Evolutionary conservation across 768 basidiomycete species (phyloP), one percentile per base, ranked within the genome.

Genomic region (Lactifluus subvellereus): DNA sequence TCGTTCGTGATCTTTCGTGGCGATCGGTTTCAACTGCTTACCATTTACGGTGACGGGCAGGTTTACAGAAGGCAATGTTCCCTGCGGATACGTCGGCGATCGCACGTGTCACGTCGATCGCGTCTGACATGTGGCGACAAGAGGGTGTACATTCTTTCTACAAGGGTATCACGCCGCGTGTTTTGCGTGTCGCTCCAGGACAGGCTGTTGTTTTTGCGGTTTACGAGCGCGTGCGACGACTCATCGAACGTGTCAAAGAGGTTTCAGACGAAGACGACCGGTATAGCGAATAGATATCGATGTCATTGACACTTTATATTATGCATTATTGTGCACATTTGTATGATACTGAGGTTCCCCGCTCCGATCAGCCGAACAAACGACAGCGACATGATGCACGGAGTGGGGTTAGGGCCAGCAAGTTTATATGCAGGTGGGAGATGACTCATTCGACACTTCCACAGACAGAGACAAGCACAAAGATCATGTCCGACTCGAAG

Each of bases 141-240:
- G 97, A 99, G 75, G 97, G 97, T 6, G 78, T 88, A 16, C 75
- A 75, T 49, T 93, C 95, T 57, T 98, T 99, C 76, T 98, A 98
- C 79, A 98, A 97, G 78, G 97, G 97, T 20, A 98, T 99, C 72
- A 98, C 95, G 0, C 97, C 97, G 40, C 83, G 97, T 22, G 94
- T 99, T 40, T 78, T 97, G 69, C 85, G 97, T 58, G 97, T 99
- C 50, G 97, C 97, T 2, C 97, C 97, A 8, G 97, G 96, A 1
- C 92, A 93, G 73, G 95, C 95, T 2, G 91, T 98, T 67, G 96
- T 98, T 40, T 98, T 98, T 71, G 92, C 96, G 13, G 96, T 99
- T 32, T 98, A 98, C 70, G 96, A 99, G 77, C 80, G 89, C 54
- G 88, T 98, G 65, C 86, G 89, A 74, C 75, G 71, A 69, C 60